Base-by-base conservation (phyloP, 192 early-diverging fungal species). In the Coemansia sp. region DNA sequence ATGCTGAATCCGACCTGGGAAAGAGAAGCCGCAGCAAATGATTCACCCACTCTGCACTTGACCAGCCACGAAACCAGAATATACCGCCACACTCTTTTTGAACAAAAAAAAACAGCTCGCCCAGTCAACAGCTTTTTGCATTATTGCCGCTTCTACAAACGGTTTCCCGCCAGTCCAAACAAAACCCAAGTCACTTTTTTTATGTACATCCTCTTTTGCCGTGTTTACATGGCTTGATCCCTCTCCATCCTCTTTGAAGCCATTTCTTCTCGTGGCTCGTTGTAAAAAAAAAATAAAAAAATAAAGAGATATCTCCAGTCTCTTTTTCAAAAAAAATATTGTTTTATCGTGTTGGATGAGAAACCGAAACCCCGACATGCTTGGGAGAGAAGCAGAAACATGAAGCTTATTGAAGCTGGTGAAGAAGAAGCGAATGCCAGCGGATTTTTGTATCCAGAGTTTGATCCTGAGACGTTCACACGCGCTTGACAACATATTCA, bases 51-150 rank as follows among this genome's bases (percentile, higher is more conserved):
- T 48, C n/a, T 48, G 7, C 42, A 3, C 49, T 36, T 36, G 5
- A n/a, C 34, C 55, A 34, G 55, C 55, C 55, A 57, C 55, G 55
- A n/a, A 57, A 35, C 36, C 33, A 9, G 55, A 33, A 57, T 35
- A 14, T n/a, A 32, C 55, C 55, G n/a, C 55, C 15, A 36, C 55
- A 57, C 55, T 20, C 14, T 36, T 57, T 55, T 54, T 32, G 10
- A 29, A 29, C 1, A 33, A 33, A 33, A 54, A 32, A 29, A 40
- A 40, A 6, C 38, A 40, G 38, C 1, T 40, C 38, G 38, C 11
- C 5, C 11, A 10, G 38, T 40, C 38, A 40, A 11, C 38, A 40
- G 5, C 0, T 11, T 40, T 11, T 40, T 40, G 38, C 38, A 40
- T 40, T 11, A 40, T 40, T 40, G 29, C 29, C 29, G 29, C 38